phyloP scores from a whole-genome alignment of 2,329 filamentous ascomycete species.

The Pestalotiopsis sp. region DNA sequence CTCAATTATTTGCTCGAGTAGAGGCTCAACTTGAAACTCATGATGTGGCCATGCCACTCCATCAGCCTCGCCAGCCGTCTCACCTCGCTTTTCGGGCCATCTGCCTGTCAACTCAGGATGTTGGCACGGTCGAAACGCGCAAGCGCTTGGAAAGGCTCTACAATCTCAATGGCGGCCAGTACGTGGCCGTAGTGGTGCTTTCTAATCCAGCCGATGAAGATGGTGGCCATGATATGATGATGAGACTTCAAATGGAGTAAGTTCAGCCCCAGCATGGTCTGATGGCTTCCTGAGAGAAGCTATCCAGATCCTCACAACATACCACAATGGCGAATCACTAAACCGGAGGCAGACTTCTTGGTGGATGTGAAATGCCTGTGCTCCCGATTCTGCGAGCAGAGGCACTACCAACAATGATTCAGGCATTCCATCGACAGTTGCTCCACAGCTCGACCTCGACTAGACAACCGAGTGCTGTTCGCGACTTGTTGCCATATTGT shows the following conservation, averaged over 20 bases:
- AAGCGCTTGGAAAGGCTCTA: conserved; percentile 43
- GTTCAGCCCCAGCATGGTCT: conserved; percentile 15
- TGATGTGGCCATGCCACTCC: conserved; percentile 46
- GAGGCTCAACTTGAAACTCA: conserved; percentile 45
- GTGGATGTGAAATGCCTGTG: conserved; percentile 38
- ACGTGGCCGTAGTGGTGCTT: conserved; percentile 48
- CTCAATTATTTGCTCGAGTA: conserved; percentile 21
- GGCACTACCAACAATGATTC: conserved; percentile 40
- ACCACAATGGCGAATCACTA: conserved; percentile 8
- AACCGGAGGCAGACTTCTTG: conserved; percentile 33
- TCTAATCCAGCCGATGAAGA: conserved; percentile 33
- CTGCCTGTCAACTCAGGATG: conserved; percentile 42
- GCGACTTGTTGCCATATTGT: conserved; percentile 36
- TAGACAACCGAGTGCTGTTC: conserved; percentile 22
- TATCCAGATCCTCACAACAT: neutral
- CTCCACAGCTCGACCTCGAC: conserved; percentile 16
- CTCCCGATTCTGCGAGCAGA: conserved; percentile 42
- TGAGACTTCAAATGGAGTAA: conserved; percentile 48
- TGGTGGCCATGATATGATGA: conserved; percentile 35
- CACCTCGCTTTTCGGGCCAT: conserved; percentile 37
- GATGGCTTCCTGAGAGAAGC: neutral
- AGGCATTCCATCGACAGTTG: conserved; percentile 38
- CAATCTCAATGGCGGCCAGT: conserved; percentile 40
- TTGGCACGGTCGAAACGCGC: conserved; percentile 29
- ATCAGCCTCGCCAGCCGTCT: conserved; percentile 12